These are phyloP conservation scores for Meira miltonrushii DNA, from an alignment of 1,284 basidiomycete species.

Conservation along the genomic window DNA sequence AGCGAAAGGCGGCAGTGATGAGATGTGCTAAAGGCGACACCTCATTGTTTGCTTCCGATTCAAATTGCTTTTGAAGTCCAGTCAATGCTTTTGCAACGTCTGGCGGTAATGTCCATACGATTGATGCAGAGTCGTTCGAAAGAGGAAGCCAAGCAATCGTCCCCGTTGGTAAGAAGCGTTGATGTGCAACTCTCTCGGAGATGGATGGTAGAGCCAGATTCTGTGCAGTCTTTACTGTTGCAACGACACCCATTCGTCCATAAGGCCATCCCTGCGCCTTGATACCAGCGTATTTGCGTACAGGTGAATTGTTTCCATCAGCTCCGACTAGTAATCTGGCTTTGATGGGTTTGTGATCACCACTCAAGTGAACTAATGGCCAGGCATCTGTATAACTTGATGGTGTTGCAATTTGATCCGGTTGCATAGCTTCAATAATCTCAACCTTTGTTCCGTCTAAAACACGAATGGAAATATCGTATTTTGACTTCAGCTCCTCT, in stretches of 20 bases:
- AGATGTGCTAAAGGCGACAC: slow-evolving; percentile 62
- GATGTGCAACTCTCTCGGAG: slow-evolving; percentile 70
- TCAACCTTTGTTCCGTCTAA: slow-evolving; percentile 67
- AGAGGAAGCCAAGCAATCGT: slow-evolving; percentile 90
- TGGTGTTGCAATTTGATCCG: slow-evolving; percentile 48
- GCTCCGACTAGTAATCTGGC: slow-evolving; percentile 70
- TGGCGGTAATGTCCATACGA: slow-evolving; percentile 92
- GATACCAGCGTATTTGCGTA: slow-evolving; percentile 78
- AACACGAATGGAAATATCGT: slow-evolving; percentile 57
- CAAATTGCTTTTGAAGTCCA: slow-evolving; percentile 57
- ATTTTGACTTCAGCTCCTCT: slow-evolving; percentile 22
- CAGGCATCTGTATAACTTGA: slow-evolving; percentile 34
- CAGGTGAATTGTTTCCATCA: slow-evolving; percentile 91
- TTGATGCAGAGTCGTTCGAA: slow-evolving; percentile 68
- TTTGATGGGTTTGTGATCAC: slow-evolving; percentile 10
- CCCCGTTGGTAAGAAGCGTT: slow-evolving; percentile 90
- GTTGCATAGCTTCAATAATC: slow-evolving; percentile 61
- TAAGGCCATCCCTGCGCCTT: slow-evolving; percentile 88
- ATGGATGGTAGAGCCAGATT: neutral
- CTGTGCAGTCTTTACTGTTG: slow-evolving; percentile 61
- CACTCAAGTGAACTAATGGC: slow-evolving; percentile 17
- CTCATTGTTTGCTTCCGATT: slow-evolving; percentile 15
- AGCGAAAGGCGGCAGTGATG: slow-evolving; percentile 85
- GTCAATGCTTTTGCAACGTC: slow-evolving; percentile 69
- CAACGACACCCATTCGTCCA: slow-evolving; percentile 82